These are phyloP conservation scores for Salix udensis DNA, from an alignment of 345 rosid species.

Conservation along the genomic window DNA sequence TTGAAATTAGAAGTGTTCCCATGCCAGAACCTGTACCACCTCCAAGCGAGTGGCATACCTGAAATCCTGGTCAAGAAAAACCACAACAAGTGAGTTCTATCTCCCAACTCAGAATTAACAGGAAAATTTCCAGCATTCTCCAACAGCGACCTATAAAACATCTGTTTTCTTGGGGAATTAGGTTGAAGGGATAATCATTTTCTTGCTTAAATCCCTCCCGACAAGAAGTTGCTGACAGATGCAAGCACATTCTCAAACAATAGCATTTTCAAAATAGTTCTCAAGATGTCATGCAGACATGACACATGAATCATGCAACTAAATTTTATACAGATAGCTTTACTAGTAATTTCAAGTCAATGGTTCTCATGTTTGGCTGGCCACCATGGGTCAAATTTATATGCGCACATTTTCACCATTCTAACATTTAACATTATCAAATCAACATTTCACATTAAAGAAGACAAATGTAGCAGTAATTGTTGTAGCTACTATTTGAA, in stretches of 20 bases:
- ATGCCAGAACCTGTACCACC: slow-evolving; percentile 98
- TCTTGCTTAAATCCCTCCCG: neutral
- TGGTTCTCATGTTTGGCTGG: neutral
- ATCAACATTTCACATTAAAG: slow-evolving; percentile 1
- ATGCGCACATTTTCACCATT: neutral
- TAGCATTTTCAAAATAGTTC: neutral
- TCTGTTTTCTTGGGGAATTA: neutral
- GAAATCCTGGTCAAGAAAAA: slow-evolving; percentile 59
- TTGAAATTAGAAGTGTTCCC: slow-evolving; percentile 92
- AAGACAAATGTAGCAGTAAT: neutral
- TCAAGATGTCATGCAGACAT: neutral
- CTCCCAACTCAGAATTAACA: slow-evolving; percentile 6
- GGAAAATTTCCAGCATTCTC: neutral
- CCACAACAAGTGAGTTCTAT: slow-evolving; percentile 6
- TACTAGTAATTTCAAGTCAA: neutral
- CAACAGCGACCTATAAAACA: neutral
- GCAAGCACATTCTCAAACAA: neutral
- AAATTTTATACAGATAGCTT: neutral
- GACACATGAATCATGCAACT: neutral
- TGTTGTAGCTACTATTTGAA: neutral
- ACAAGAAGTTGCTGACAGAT: neutral
- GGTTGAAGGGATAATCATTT: neutral
- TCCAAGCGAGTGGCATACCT: slow-evolving; percentile 94
- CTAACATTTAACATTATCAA: neutral
- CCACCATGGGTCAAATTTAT: neutral